These are phyloP conservation scores for Dryas integrifolia DNA, from an alignment of 331 rosid species.

Conservation along the genomic window DNA sequence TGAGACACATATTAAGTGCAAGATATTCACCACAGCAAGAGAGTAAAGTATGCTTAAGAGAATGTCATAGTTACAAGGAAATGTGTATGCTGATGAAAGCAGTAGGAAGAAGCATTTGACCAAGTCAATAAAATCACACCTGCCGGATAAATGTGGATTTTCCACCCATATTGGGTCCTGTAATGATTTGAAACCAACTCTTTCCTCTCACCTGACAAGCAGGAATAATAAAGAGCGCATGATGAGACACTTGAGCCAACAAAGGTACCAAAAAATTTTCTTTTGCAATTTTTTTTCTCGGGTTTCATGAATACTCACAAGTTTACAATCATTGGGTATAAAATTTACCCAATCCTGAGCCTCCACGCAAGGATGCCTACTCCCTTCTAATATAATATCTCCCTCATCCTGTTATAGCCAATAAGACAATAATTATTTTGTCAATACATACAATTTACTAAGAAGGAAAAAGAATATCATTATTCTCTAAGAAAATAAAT, in stretches of 20 bases:
- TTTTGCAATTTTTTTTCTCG: conserved; percentile 12
- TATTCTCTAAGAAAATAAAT: not conserved
- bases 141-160: conserved; percentile 93
- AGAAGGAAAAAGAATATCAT: not conserved
- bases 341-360: conserved; percentile 99
- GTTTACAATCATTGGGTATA: conserved; percentile 93
- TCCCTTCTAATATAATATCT: conserved; percentile 78
- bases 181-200: conserved; percentile 94
- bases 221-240: conserved; percentile 14
- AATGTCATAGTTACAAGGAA: conserved; percentile 20
- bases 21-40: conserved; percentile 16
- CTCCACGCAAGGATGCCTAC: conserved; percentile 98
- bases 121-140: conserved; percentile 44
- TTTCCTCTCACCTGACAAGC: conserved; percentile 69
- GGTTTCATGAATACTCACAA: conserved; percentile 56
- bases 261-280: conserved; percentile 1
- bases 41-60: conserved; percentile 11
- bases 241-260: conserved; percentile 14
- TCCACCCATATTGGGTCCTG: conserved; percentile 99
- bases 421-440: conserved; percentile 21
- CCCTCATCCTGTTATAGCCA: conserved; percentile 64
- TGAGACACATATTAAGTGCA: not conserved
- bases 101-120: conserved; percentile 22
- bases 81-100: conserved; percentile 1
- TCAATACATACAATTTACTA: conserved; percentile 3